These are phyloP conservation scores for Boletus pseudopeckii DNA, from an alignment of 768 basidiomycete species.

Conservation along the genomic window DNA sequence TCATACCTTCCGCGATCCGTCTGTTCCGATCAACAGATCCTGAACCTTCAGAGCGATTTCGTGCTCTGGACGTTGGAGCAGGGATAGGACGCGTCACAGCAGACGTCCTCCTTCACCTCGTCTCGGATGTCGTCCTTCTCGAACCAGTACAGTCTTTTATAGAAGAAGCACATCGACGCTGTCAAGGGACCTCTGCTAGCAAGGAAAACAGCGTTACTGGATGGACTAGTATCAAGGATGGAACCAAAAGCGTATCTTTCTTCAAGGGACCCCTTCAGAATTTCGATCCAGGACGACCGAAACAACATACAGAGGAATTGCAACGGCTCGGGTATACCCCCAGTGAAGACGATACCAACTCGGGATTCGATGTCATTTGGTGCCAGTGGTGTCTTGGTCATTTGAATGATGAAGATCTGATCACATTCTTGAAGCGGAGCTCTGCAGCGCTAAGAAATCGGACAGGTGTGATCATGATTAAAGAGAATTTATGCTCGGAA, in stretches of 20 bases:
- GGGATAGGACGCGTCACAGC: slow-evolving; percentile 92
- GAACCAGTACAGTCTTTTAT: slow-evolving; percentile 86
- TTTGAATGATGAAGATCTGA: slow-evolving; percentile 71
- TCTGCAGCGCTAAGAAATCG: slow-evolving; percentile 53
- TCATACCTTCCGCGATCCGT: slow-evolving; percentile 69
- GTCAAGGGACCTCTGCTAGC: slow-evolving; percentile 35
- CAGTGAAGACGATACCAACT: slow-evolving; percentile 49
- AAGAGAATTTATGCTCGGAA: slow-evolving; percentile 85
- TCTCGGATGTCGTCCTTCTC: slow-evolving; percentile 82
- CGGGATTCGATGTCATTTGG: slow-evolving; percentile 88
- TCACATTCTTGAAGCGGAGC: slow-evolving; percentile 68
- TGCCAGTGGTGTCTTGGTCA: slow-evolving; percentile 98
- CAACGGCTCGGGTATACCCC: slow-evolving; percentile 68
- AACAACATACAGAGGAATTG: slow-evolving; percentile 39
- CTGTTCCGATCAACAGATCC: slow-evolving; percentile 34
- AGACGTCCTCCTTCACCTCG: slow-evolving; percentile 84
- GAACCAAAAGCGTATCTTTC: slow-evolving; percentile 71
- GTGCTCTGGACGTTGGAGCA: slow-evolving; percentile 90
- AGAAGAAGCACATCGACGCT: slow-evolving; percentile 55
- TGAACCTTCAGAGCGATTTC: slow-evolving; percentile 41
- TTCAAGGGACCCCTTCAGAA: slow-evolving; percentile 76
- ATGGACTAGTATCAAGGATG: slow-evolving; percentile 69
- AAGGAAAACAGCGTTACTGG: slow-evolving; percentile 25
- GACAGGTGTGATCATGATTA: slow-evolving; percentile 73
- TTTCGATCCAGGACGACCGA: slow-evolving; percentile 64